Evolutionary conservation across 768 basidiomycete genomes (phyloP), one percentile per base, ranked within the genome.

Genomic region (Rhizopogon vinicolor): DNA sequence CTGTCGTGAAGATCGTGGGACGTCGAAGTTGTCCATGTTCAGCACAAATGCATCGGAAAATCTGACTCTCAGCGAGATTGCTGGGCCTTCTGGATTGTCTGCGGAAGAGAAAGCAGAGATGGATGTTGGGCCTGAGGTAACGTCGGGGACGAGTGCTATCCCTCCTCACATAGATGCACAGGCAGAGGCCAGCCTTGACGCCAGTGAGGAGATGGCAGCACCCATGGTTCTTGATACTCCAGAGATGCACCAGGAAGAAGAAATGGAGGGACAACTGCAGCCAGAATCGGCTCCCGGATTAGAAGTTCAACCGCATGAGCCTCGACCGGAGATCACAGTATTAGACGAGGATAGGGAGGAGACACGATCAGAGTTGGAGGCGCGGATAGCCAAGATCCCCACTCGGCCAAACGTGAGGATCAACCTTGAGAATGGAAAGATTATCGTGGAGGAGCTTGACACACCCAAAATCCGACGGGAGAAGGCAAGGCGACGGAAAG

Each of bases 381-480:
- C 69, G 7, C 69, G 68, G 35, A 62, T 65, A 41, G 65, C 58
- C 55, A 61, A 58, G 41, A 68, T 62, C 31, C 60, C 64, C 14
- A 63, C 60, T 57, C 67, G 71, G 44, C 68, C 51, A n/a, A 62
- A 69, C 22, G 66, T 66, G 16, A 69, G 66, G 22, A 60, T 70
- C 5, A 59, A 66, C 42, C 56, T 65, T 7, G 70, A 77, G n/a
- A 72, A 72, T 43, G 79, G 80, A n/a, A 75, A 70, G 54, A 75
- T 85, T 45, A 79, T 88, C 53, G 80, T 90, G 54, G 87, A 91
- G 63, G 81, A 83, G 56, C 74, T 90, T 22, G 89, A 89, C 62
- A 85, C 89, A 5, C 88, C 88, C 37, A 78, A 78, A 3, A 85
- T 80, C 41, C 81, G 88, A 4, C 76, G 80, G 49, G 77, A 82